Conservation (phyloP, 2,329 filamentous ascomycete genomes). For the Metarhizium anisopliae region DNA sequence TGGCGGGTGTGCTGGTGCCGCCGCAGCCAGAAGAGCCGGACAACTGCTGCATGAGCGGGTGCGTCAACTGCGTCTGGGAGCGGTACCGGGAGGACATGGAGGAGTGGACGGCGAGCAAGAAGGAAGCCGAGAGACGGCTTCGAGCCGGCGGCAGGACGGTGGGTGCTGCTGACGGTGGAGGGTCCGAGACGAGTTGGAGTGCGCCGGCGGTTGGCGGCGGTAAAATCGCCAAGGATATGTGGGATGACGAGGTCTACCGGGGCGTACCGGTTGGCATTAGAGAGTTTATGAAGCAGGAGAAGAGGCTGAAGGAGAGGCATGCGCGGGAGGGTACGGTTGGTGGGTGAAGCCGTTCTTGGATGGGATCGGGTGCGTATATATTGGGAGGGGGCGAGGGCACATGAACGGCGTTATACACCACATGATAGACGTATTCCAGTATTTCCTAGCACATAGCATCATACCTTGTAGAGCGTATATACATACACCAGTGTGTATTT, state of each 20-base stretch:
- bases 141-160: constrained; percentile 41
- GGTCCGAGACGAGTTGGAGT: constrained; percentile 60
- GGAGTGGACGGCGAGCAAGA: constrained; percentile 64
- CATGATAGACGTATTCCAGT: background rate
- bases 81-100: constrained; percentile 85
- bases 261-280: constrained; percentile 84
- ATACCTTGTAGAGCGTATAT: background rate
- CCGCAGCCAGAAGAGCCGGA: constrained; percentile 83
- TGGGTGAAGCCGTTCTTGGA: constrained; percentile 18
- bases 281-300: constrained; percentile 97
- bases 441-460: background rate
- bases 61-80: constrained; percentile 97
- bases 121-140: constrained; percentile 51
- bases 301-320: constrained; percentile 73
- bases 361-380: background rate
- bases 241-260: constrained; percentile 62
- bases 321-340: constrained; percentile 42
- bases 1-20: constrained; percentile 76
- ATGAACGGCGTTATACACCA: background rate
- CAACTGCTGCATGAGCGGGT: constrained; percentile 98
- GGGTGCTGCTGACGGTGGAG: constrained; percentile 75
- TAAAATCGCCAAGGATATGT: constrained; percentile 41
- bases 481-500: background rate
- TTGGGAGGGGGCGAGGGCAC: background rate
- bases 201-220: constrained; percentile 23